Base-by-base conservation (phyloP, 805 yeast species). In the Schizosaccharomyces octosporus region DNA sequence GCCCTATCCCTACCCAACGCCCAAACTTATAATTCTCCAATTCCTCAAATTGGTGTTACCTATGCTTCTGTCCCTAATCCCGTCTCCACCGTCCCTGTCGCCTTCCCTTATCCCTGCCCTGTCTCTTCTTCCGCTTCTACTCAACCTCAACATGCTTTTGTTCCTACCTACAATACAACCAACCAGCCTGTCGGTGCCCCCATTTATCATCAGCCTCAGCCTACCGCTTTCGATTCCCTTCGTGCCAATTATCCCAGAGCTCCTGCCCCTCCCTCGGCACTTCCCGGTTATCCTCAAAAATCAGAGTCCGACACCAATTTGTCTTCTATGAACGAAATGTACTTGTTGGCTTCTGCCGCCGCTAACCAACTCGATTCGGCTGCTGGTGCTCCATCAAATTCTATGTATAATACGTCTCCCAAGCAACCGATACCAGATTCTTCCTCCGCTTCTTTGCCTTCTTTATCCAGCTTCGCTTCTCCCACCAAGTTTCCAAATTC, bases 271-370 rank as follows among this genome's bases (percentile, higher is more conserved):
- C 15, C 45, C 17, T 17, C 59, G 24, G 61, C 57, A 15, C 36
- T 51, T 5, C n/a, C 61, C 19, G 21, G 27, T 21, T 19, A 13
- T 29, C n/a, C 60, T 11, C 21, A 29, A 36, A 39, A 41, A 17
- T 31, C 24, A 17, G 43, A 59, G 19, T n/a, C 29, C 55, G 41
- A 59, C 29, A 17, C 32, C 2, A 39, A 21, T 27, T 57, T 21
- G 43, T 27, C 27, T 24, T 31, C 42, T 11, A 29, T 36, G 42
- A 48, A 59, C 21, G 54, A 41, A 31, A 73, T 74, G 69, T 72
- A 74, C 64, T 69, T 73, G 39, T 67, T 74, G 59, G 77, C 78
- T 7, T 70, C 74, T 1, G 78, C 77, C 1, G 77, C 77, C 1
- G 69, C 77, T 5, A 76, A 75, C 63, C 73, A 73, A 62, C 71